Conservation (phyloP, 2,329 filamentous ascomycete species). For the Aspergillus sp. region DNA sequence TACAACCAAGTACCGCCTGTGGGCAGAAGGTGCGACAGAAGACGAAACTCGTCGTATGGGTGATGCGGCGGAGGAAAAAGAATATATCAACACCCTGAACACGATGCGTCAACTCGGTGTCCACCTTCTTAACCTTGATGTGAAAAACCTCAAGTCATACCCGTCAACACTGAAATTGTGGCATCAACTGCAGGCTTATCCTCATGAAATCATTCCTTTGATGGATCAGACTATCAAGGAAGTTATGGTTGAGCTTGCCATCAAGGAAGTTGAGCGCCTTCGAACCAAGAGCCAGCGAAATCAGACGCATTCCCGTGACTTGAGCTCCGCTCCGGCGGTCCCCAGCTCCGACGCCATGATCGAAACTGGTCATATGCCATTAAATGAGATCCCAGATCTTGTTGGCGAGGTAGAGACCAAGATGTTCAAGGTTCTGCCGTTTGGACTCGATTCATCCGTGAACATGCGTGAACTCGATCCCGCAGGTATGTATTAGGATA, state of each 20-base stretch:
- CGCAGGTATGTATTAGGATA: slow-evolving; percentile 55
- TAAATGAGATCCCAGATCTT: slow-evolving; percentile 63
- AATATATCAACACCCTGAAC: slow-evolving; percentile 82
- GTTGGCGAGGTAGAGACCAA: slow-evolving; percentile 74
- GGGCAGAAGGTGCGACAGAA: slow-evolving; percentile 78
- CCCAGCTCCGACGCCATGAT: slow-evolving; percentile 74
- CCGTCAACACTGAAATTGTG: slow-evolving; percentile 90
- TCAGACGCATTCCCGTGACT: slow-evolving; percentile 50
- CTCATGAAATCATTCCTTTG: slow-evolving; percentile 91
- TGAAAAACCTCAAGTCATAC: slow-evolving; percentile 86
- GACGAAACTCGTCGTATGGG: slow-evolving; percentile 68
- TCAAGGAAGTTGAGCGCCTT: slow-evolving; percentile 72
- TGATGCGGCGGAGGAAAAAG: slow-evolving; percentile 71
- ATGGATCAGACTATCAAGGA: slow-evolving; percentile 97
- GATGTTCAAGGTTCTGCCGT: slow-evolving; percentile 83
- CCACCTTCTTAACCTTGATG: slow-evolving; percentile 81
- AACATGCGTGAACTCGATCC: slow-evolving; percentile 95
- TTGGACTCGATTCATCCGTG: slow-evolving; percentile 79
- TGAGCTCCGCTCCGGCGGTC: slow-evolving; percentile 73
- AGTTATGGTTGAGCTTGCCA: slow-evolving; percentile 84
- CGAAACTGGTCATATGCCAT: slow-evolving; percentile 33
- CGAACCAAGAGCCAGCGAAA: slow-evolving; percentile 55
- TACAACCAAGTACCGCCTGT: slow-evolving; percentile 90
- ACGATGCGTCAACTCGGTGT: slow-evolving; percentile 88
- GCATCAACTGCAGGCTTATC: slow-evolving; percentile 92